These are phyloP conservation scores for Leccinum truebloodii DNA, from an alignment of 768 basidiomycete genomes.

Conservation along the genomic window DNA sequence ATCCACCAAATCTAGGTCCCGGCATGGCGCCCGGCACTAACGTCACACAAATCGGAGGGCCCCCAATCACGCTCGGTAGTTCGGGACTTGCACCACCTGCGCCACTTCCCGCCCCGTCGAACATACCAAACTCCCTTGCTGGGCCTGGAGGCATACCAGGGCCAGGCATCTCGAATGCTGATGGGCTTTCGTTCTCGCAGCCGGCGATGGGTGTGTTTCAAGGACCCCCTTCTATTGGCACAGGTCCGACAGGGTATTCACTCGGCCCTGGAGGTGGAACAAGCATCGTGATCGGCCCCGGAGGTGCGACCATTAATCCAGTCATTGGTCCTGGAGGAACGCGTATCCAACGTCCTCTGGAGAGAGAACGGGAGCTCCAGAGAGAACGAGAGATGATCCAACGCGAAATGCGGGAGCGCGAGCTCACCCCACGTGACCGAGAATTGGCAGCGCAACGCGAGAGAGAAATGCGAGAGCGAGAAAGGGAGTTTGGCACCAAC, in stretches of 20 bases:
- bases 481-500: slow-evolving; percentile 29
- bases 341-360: slow-evolving; percentile 29
- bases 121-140: slow-evolving; percentile 1
- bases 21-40: slow-evolving; percentile 12
- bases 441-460: slow-evolving; percentile 25
- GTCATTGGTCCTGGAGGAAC: slow-evolving; percentile 19
- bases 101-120: slow-evolving; percentile 10
- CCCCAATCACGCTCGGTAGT: slow-evolving; percentile 8
- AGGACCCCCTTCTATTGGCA: slow-evolving; percentile 22
- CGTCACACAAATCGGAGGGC: slow-evolving; percentile 10
- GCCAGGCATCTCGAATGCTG: slow-evolving; percentile 14
- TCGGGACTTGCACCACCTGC: slow-evolving; percentile 11
- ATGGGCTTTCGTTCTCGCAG: slow-evolving; percentile 23
- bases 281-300: slow-evolving; percentile 29
- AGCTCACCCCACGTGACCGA: slow-evolving; percentile 24
- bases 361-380: slow-evolving; percentile 27
- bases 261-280: slow-evolving; percentile 23
- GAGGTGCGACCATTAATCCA: slow-evolving; percentile 21
- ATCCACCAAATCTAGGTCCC: slow-evolving; percentile 17
- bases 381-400: slow-evolving; percentile 32
- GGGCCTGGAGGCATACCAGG: slow-evolving; percentile 12
- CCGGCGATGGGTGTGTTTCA: slow-evolving; percentile 32
- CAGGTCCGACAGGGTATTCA: slow-evolving; percentile 22
- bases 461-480: slow-evolving; percentile 27
- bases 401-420: slow-evolving; percentile 28